These are phyloP conservation scores for Cyanodermella asteris DNA, from an alignment of 2,329 filamentous ascomycete genomes.

Conservation along the genomic window DNA sequence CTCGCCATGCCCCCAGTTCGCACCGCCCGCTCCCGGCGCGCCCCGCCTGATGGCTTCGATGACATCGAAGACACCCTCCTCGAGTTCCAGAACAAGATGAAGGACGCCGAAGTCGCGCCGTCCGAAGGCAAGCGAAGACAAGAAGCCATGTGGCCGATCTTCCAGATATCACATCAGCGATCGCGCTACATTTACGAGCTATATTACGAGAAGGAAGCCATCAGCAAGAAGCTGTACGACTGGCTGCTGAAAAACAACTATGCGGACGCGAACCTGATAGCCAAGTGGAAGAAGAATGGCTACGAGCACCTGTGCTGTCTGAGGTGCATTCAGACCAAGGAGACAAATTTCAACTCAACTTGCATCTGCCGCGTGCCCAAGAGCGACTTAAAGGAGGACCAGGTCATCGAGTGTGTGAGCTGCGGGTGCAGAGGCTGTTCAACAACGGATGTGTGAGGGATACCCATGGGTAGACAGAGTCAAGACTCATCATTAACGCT, in stretches of 20 bases:
- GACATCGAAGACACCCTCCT: slow-evolving; percentile 47
- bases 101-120: slow-evolving; percentile 70
- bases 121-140: slow-evolving; percentile 63
- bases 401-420: slow-evolving; percentile 80
- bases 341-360: slow-evolving; percentile 95
- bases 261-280: slow-evolving; percentile 83
- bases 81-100: slow-evolving; percentile 47
- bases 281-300: slow-evolving; percentile 99
- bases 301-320: slow-evolving; percentile 93
- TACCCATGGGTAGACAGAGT: no score
- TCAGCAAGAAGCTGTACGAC: slow-evolving; percentile 78
- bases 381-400: slow-evolving; percentile 70
- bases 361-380: slow-evolving; percentile 92
- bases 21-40: slow-evolving; percentile 36
- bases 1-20: slow-evolving; percentile 38
- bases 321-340: slow-evolving; percentile 95
- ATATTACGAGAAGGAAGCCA: slow-evolving; percentile 94
- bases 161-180: slow-evolving; percentile 87
- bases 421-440: slow-evolving; percentile 86
- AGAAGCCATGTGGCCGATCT: slow-evolving; percentile 89
- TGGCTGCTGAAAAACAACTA: slow-evolving; percentile 94
- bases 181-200: slow-evolving; percentile 88
- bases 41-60: slow-evolving; percentile 44
- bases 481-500: no score
- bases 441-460: slow-evolving; percentile 67